Percentiles rank a stretch among this genome's conserved stretches.
Evolutionary conservation across 2,329 filamentous ascomycete species (phyloP).

Genomic region (Lomentospora prolificans): DNA sequence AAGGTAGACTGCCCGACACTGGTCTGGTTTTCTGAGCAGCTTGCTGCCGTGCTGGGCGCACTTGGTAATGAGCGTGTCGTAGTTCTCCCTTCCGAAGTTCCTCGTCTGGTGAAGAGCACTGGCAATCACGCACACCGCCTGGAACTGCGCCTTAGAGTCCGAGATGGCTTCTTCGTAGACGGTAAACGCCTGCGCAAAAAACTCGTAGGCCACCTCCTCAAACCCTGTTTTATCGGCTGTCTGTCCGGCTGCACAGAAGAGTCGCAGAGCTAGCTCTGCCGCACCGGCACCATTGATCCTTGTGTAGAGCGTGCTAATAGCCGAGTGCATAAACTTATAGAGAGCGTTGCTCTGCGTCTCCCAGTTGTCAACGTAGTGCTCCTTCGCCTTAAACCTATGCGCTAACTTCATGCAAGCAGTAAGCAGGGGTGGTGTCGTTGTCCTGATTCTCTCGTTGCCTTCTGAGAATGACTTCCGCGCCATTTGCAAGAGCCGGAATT

Average conservation of each 20-base stretch:
- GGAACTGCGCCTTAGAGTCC: conserved; percentile 93
- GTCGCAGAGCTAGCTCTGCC: conserved; percentile 76
- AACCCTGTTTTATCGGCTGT: conserved; percentile 85
- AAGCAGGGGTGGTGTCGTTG: conserved; percentile 86
- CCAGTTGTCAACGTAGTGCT: conserved; percentile 67
- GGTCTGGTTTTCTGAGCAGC: conserved; percentile 92
- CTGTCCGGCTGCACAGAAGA: conserved; percentile 88
- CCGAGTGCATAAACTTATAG: conserved; percentile 92
- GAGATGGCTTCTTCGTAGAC: conserved; percentile 95
- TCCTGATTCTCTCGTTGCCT: conserved; percentile 90
- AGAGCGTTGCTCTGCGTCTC: conserved; percentile 60
- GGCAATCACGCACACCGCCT: conserved; percentile 91
- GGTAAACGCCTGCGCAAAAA: conserved; percentile 95
- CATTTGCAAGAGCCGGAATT: conserved; percentile 87
- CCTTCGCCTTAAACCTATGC: conserved; percentile 76
- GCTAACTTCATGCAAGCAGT: conserved; percentile 86
- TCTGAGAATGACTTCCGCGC: conserved; percentile 79
- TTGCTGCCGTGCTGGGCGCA: conserved; percentile 95
- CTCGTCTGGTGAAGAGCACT: conserved; percentile 80
- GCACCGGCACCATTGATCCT: conserved; percentile 68
- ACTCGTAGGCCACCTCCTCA: conserved; percentile 95
- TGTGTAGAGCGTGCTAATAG: conserved; percentile 77
- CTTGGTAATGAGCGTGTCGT: conserved; percentile 97
- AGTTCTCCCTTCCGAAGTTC: conserved; percentile 93
- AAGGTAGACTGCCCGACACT: conserved; percentile 92